A percentile compares a stretch with the other conserved stretches of the same genome.
phyloP scores from a whole-genome alignment of 176 grass and related monocot species.

The Pontederia paniculata region DNA sequence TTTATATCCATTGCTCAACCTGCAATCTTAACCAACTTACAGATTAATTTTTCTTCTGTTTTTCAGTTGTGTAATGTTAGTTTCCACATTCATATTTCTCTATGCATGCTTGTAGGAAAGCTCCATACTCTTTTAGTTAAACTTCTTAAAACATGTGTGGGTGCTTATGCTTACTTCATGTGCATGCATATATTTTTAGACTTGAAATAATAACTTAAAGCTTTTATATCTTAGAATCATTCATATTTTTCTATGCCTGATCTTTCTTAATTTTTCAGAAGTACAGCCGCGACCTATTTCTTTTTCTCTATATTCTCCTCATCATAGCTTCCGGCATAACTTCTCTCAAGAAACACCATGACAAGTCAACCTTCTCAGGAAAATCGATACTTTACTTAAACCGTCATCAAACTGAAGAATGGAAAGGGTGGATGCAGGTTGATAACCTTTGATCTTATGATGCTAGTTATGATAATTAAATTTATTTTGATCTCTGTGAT shows the following conservation, averaged over 20 bases:
- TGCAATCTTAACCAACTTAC: too few species aligned
- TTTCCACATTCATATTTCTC: too few species aligned
- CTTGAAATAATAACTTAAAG: constrained; percentile 3
- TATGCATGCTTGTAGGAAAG: too few species aligned
- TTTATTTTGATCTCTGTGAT: background rate
- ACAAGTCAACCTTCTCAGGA: constrained; percentile 58
- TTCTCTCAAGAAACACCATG: constrained; percentile 65
- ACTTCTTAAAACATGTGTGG: too few species aligned
- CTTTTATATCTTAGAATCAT: background rate
- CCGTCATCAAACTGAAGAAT: constrained; percentile 83
- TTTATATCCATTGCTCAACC: too few species aligned
- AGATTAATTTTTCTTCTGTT: too few species aligned
- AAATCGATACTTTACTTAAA: constrained; percentile 71
- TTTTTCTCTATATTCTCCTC: constrained; percentile 82
- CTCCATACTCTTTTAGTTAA: too few species aligned
- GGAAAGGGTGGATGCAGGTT: constrained; percentile 96
- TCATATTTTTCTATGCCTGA: constrained; percentile 12
- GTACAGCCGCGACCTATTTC: constrained; percentile 81
- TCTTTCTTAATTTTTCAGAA: constrained; percentile 35
- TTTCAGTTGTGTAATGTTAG: too few species aligned
- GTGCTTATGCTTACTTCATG: too few species aligned
- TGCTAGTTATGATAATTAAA: background rate
- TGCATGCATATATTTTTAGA: background rate
- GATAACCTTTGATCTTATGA: constrained; percentile 16
- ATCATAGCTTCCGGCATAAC: constrained; percentile 59